Conservation (phyloP, 768 basidiomycete genomes). For the Amanita rimosa region DNA sequence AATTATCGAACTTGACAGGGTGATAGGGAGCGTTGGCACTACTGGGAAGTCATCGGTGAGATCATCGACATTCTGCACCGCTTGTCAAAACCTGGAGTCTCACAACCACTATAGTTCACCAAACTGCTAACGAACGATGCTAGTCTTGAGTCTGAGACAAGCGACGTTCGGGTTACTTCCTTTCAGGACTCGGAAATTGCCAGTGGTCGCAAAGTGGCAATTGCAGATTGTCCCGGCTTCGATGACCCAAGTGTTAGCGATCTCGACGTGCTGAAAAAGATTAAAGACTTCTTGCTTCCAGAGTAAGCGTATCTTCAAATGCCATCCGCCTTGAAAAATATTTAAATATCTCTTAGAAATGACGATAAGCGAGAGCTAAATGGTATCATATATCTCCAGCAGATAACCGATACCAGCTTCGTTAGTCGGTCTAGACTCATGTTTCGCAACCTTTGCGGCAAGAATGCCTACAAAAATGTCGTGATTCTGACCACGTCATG, state of each 20-base stretch:
- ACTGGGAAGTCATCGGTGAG: background rate
- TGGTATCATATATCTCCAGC: background rate
- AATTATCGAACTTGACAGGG: background rate
- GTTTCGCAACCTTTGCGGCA: constrained; percentile 35
- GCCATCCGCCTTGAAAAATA: background rate
- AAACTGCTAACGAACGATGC: background rate
- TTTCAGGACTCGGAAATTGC: background rate
- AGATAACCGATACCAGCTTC: background rate
- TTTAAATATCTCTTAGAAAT: background rate
- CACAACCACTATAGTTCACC: background rate
- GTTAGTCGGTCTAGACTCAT: constrained; percentile 8
- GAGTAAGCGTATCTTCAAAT: background rate
- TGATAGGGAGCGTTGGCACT: background rate
- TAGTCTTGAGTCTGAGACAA: background rate
- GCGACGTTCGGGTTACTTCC: background rate
- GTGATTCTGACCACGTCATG: constrained; percentile 35
- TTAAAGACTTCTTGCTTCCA: constrained; percentile 8
- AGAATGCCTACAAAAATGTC: constrained; percentile 30
- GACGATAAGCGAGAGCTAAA: background rate
- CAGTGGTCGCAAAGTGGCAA: constrained; percentile 11
- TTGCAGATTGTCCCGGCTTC: constrained; percentile 35
- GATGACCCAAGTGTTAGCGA: constrained; percentile 19
- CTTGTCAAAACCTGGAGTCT: background rate
- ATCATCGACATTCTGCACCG: background rate
- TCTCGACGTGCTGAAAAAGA: constrained; percentile 16